Base-by-base conservation (phyloP, 140 eudicot genomes). In the Senecio squalidus region DNA sequence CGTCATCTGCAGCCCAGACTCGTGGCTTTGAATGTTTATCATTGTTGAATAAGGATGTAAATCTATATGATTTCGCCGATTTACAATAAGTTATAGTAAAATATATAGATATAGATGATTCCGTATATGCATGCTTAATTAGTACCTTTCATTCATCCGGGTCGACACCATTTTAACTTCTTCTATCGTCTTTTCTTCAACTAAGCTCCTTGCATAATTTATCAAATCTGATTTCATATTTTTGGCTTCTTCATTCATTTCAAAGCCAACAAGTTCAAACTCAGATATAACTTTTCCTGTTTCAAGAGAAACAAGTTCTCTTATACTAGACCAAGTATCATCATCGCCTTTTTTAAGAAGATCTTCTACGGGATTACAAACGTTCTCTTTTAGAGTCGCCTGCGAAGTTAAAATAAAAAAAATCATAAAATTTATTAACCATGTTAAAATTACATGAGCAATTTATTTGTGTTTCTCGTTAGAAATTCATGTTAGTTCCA, bases 1-100 rank as follows among this genome's bases (percentile, higher is more conserved):
- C 95, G 76, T 92, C 96, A 66, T 82, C 82, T 48, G 91, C 93
- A 9, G 83, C 84, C 98, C 98, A 92, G 49, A 92, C 84, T 17
- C 89, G 89, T 3, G 95, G 95, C 95, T 75, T 86, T 18, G 89
- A 81, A 58, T 87, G 89, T 21, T 80, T 41, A 70, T 92, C 96
- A 48, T 84, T 82, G 68, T 84, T 84, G 67, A 92, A 92, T 66
- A 79, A 52, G 47, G 84, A 74, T 34, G 86, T 74, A 72, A 92
- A 92, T 79, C 98, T 92, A 72, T 25, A 30, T 9, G 41, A 54
- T 33, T 52, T 29, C n/a, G 65, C 39, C 49, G n/a, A 60, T 25
- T 55, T 33, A 25, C 17, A 3, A 29, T 18, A 34, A 55, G 76
- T 30, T 55, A 34, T 16, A 40, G 24, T 21, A 13, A 48, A 28